phyloP scores from a whole-genome alignment of 305 asterid species.

The Solanum hybrid region DNA sequence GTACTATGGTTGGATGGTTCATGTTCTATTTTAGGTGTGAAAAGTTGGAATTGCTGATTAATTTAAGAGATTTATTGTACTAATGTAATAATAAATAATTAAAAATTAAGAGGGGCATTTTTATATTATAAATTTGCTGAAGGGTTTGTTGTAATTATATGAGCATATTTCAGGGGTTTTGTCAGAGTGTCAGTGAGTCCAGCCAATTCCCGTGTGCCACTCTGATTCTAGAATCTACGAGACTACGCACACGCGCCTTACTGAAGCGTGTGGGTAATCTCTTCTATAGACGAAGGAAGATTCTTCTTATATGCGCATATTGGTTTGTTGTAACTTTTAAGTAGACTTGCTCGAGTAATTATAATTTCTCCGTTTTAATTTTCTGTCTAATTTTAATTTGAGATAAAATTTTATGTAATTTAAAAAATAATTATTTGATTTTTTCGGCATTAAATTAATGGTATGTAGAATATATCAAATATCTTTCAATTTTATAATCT shows the following conservation, averaged over 20 bases:
- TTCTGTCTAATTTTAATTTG: neutral
- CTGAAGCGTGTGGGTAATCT: neutral
- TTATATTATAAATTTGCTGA: neutral
- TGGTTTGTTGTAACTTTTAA: neutral
- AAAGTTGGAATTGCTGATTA: neutral
- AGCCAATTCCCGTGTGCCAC: slow-evolving; percentile 3
- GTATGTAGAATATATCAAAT: neutral
- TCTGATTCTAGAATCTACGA: neutral
- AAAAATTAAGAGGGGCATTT: neutral
- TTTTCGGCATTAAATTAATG: neutral
- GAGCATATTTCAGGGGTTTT: neutral
- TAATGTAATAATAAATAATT: neutral
- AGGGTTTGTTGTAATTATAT: neutral
- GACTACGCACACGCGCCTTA: neutral
- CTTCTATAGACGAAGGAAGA: neutral
- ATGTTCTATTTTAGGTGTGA: neutral
- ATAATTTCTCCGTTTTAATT: neutral
- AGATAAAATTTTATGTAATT: neutral
- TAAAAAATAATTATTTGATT: neutral
- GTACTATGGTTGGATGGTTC: slow-evolving; percentile 1
- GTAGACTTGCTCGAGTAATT: neutral
- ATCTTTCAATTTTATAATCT: neutral
- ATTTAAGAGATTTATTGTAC: slow-evolving; percentile 3
- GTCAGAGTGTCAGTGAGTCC: slow-evolving; percentile 5
- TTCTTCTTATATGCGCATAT: neutral